A percentile compares a stretch with the other conserved stretches of the same genome.
Conservation (phyloP, 2,329 filamentous ascomycete genomes). For the Aspergillus sp. region DNA sequence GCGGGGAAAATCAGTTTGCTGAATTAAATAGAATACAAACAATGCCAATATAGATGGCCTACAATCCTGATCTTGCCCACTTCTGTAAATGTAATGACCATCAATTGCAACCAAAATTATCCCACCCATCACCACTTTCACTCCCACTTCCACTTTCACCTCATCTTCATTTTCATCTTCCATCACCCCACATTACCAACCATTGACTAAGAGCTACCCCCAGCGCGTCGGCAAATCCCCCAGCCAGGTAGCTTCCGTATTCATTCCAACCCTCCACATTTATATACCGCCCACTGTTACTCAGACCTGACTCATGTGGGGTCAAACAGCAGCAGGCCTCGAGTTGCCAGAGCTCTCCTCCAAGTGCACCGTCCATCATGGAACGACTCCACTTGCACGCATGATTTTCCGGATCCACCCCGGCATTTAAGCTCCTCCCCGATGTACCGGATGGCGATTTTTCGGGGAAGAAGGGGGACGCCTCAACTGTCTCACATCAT, state of each 20-base stretch:
- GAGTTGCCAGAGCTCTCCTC: background rate
- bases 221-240: conserved; percentile 8
- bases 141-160: no score
- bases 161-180: background rate
- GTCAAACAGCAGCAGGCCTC: conserved; percentile 5
- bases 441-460: conserved; percentile 25
- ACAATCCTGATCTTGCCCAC: no score
- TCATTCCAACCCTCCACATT: background rate
- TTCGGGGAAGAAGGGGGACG: background rate
- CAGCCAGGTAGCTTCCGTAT: background rate
- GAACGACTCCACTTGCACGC: background rate
- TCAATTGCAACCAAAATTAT: no score
- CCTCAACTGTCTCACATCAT: background rate
- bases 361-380: background rate
- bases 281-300: conserved; percentile 23
- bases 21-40: conserved; percentile 26
- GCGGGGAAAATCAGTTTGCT: conserved; percentile 45
- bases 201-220: background rate
- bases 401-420: background rate
- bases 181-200: background rate
- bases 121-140: no score
- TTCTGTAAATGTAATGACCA: background rate
- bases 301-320: conserved; percentile 37
- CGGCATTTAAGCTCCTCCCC: conserved; percentile 22
- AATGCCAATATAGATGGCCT: no score